A percentile compares a stretch with the other conserved stretches of the same genome.
Evolutionary conservation across 805 yeast species (phyloP).

Genomic region (Ogataea dorogensis): DNA sequence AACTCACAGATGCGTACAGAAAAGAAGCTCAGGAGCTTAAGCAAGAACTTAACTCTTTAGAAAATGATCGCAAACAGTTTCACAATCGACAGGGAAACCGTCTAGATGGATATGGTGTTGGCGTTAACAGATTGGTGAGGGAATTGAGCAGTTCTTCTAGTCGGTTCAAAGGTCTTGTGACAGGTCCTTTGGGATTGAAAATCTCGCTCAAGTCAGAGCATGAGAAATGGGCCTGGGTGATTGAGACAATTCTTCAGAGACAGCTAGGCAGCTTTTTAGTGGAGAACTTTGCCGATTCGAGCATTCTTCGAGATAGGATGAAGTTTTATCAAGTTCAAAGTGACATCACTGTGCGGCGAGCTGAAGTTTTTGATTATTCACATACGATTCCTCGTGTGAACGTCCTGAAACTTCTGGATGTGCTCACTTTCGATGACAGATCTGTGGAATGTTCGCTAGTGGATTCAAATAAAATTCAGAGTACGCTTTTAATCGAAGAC

Average conservation of each 20-base stretch:
- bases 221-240: conserved; percentile 54
- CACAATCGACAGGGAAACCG: conserved; percentile 34
- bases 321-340: conserved; percentile 32
- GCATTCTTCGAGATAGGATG: conserved; percentile 37
- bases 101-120: conserved; percentile 49
- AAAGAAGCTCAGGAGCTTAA: conserved; percentile 15
- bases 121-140: conserved; percentile 40
- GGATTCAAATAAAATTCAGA: conserved; percentile 61
- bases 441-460: conserved; percentile 60
- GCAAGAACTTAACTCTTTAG: conserved; percentile 25
- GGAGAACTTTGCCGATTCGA: conserved; percentile 57
- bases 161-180: conserved; percentile 50
- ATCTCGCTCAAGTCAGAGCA: conserved; percentile 55
- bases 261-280: conserved; percentile 67
- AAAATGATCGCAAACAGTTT: conserved; percentile 20
- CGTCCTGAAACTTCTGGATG: conserved; percentile 56
- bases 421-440: conserved; percentile 53
- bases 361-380: conserved; percentile 57
- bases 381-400: conserved; percentile 41
- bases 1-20: conserved; percentile 9
- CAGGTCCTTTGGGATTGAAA: conserved; percentile 78
- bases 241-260: conserved; percentile 54
- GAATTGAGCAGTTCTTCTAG: conserved; percentile 37
- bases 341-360: conserved; percentile 49
- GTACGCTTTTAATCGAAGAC: conserved; percentile 50